Evolutionary conservation across 352 stramenopile genomes (phyloP).

Genomic region (Phytophthora cajani): DNA sequence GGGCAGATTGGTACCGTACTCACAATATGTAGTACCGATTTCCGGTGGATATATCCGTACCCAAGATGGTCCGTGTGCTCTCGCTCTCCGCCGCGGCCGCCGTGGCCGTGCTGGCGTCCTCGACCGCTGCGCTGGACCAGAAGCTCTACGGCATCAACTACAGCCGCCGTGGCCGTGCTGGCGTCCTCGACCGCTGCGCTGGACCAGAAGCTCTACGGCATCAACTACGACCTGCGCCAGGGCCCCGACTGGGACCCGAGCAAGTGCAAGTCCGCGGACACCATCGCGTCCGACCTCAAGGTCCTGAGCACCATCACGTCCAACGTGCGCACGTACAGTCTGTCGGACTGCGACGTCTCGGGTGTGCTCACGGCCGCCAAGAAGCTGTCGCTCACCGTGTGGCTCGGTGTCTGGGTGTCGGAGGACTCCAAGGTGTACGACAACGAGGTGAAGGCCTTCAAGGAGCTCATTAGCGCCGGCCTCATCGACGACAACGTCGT

Average conservation of each 20-base stretch:
- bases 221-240: conserved; percentile 88
- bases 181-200: conserved; percentile 49
- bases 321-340: conserved; percentile 84
- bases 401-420: conserved; percentile 86
- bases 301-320: conserved; percentile 66
- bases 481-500: conserved; percentile 83
- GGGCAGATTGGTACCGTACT: too few species aligned
- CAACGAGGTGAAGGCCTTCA: conserved; percentile 67
- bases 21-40: too few species aligned
- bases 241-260: conserved; percentile 77
- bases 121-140: conserved; percentile 67
- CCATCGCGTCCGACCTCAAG: conserved; percentile 78
- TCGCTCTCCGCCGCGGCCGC: conserved; percentile 34
- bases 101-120: conserved; percentile 38
- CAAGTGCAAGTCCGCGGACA: conserved; percentile 76
- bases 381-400: conserved; percentile 71
- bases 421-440: conserved; percentile 68
- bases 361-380: conserved; percentile 77
- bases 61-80: conserved; percentile 36
- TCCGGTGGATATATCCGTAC: too few species aligned
- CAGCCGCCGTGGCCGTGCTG: conserved; percentile 42
- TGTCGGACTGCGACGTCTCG: conserved; percentile 79
- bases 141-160: conserved; percentile 87
- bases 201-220: conserved; percentile 76
- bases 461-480: conserved; percentile 61